Conservation (phyloP, 228 moss, liverwort and hornwort species). For the Sphagnum fallax region DNA sequence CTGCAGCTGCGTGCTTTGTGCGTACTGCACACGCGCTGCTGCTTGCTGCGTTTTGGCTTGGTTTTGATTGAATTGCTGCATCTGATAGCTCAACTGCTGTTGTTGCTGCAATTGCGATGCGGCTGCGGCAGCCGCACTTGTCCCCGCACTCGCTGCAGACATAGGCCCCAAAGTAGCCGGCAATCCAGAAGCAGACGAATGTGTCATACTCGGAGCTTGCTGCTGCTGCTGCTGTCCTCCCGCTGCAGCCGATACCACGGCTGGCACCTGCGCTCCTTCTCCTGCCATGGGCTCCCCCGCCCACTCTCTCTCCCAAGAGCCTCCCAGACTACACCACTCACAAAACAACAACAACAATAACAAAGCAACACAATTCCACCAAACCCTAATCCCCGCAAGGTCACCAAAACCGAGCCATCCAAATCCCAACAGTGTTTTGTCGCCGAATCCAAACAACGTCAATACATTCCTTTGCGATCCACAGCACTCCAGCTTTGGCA, state of each 20-base stretch:
- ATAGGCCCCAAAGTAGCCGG: conserved; percentile 16
- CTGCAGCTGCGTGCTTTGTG: conserved; percentile 21
- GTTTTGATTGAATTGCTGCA: conserved; percentile 24
- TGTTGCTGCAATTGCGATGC: conserved; percentile 15
- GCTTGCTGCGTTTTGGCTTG: conserved; percentile 22
- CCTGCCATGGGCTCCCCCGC: conserved; percentile 7
- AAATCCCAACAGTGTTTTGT: too few relatives aligned
- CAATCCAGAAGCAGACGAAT: conserved; percentile 21
- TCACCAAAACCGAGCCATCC: too few relatives aligned
- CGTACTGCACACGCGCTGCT: conserved; percentile 19
- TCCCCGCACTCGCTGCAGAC: conserved; percentile 18
- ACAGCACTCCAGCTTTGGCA: too few relatives aligned
- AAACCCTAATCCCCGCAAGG: too few relatives aligned
- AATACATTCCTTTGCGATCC: too few relatives aligned
- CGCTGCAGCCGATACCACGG: conserved; percentile 13
- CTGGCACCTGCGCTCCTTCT: conserved; percentile 9
- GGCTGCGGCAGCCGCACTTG: conserved; percentile 7
- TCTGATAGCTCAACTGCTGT: conserved; percentile 13
- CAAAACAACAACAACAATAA: too few relatives aligned
- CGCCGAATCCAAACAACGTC: too few relatives aligned
- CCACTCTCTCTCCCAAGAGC: too few relatives aligned
- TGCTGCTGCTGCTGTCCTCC: conserved; percentile 10
- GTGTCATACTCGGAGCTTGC: conserved; percentile 9
- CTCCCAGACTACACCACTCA: too few relatives aligned
- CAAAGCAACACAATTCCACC: too few relatives aligned